These are phyloP conservation scores for Irpex sp. DNA, from an alignment of 1,284 basidiomycete genomes.

Conservation along the genomic window DNA sequence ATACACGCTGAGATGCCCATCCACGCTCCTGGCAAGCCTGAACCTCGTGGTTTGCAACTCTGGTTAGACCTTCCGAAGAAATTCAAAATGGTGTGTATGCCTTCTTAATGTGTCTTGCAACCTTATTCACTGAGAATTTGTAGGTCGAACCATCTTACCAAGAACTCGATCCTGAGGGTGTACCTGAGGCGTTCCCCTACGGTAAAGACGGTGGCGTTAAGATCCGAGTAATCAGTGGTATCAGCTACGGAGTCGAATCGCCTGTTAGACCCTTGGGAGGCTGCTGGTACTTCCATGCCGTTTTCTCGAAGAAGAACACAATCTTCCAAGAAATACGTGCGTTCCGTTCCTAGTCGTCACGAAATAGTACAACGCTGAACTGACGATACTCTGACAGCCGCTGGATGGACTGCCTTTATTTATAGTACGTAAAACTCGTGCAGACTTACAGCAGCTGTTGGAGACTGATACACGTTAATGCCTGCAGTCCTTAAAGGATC, in stretches of 20 bases:
- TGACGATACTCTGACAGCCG: slow-evolving; percentile 36
- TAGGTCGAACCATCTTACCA: slow-evolving; percentile 70
- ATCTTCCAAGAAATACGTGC: slow-evolving; percentile 85
- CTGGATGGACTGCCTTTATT: slow-evolving; percentile 79
- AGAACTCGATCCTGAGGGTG: slow-evolving; percentile 62
- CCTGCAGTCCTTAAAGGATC: slow-evolving; percentile 62
- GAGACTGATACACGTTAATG: neutral
- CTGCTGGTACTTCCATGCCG: slow-evolving; percentile 90
- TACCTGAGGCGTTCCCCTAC: slow-evolving; percentile 70
- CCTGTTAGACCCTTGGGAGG: slow-evolving; percentile 89
- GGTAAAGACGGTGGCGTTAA: slow-evolving; percentile 68
- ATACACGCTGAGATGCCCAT: slow-evolving; percentile 92
- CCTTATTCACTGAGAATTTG: neutral
- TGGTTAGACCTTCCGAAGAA: slow-evolving; percentile 92
- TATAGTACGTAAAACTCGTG: slow-evolving; percentile 48
- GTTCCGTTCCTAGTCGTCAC: slow-evolving; percentile 24
- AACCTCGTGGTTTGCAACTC: slow-evolving; percentile 83
- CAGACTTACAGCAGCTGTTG: neutral
- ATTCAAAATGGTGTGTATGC: slow-evolving; percentile 66
- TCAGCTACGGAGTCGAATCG: slow-evolving; percentile 81
- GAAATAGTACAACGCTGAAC: neutral
- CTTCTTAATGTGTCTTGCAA: neutral
- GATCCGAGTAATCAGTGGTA: slow-evolving; percentile 87
- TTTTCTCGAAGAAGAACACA: slow-evolving; percentile 58
- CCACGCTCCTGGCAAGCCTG: slow-evolving; percentile 59